Conservation (phyloP, 2,329 filamentous ascomycete genomes). For the Microcera coccophila region DNA sequence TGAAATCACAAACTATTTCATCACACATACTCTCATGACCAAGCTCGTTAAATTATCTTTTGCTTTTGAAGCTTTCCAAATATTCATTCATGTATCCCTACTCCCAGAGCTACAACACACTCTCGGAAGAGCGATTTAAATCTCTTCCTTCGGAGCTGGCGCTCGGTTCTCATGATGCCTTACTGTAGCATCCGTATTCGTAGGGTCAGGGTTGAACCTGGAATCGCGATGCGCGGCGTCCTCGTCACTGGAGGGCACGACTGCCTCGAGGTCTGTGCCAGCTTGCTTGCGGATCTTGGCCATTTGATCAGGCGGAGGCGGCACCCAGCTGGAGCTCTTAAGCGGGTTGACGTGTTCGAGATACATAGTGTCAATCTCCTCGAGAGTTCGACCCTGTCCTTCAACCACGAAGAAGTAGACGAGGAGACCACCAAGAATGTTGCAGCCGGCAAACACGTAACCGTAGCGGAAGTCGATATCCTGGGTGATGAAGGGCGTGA, state of each 20-base stretch:
- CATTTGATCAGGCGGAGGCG: slow-evolving; percentile 43
- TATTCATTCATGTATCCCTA: no score
- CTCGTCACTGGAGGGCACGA: slow-evolving; percentile 11
- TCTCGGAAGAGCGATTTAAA: no score
- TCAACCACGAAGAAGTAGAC: slow-evolving; percentile 79
- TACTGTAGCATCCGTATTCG: no score
- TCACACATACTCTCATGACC: no score
- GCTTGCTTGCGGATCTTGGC: slow-evolving; percentile 39
- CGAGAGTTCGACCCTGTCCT: slow-evolving; percentile 66
- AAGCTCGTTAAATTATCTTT: no score
- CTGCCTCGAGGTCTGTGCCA: slow-evolving; percentile 36
- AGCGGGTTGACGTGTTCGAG: slow-evolving; percentile 60
- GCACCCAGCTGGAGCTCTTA: slow-evolving; percentile 55
- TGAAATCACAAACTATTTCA: no score
- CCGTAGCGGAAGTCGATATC: slow-evolving; percentile 71
- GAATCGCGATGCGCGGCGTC: no score
- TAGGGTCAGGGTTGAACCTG: slow-evolving; percentile 6
- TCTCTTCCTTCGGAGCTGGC: slow-evolving; percentile 11
- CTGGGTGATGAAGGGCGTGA: slow-evolving; percentile 72
- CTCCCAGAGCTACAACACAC: no score
- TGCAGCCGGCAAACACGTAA: slow-evolving; percentile 72
- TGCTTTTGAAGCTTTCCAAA: no score
- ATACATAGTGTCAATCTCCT: slow-evolving; percentile 80
- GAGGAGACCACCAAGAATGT: slow-evolving; percentile 58
- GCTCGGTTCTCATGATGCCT: not conserved